Base-by-base conservation (phyloP, 768 basidiomycete species). In the Glaciozyma martinii region DNA sequence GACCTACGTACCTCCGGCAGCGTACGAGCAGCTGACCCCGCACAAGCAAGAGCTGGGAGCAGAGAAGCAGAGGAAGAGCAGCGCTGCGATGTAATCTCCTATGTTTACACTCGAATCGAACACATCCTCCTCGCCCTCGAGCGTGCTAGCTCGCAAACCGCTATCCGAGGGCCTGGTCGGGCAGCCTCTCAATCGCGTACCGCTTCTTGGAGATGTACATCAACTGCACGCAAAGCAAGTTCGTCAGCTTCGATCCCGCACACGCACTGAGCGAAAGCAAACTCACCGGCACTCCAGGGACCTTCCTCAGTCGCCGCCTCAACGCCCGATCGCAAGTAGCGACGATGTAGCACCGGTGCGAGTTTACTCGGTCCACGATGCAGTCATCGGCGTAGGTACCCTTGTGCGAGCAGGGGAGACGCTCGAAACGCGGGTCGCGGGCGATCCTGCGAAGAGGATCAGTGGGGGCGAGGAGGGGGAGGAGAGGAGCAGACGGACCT, bases 351-450 rank as follows among this genome's bases (percentile, higher is more conserved):
- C 93, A 97, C 75, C 90, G 89, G 79, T 93, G 90, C 12, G 92
- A 84, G 4, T 89, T 90, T 15, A 97, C 91, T 40, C 95, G 87
- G 75, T 98, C 90, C 23, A 99, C 89, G 27, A 99, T 83, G 76
- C 95, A 99, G 80, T 99, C 95, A 76, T 99, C 95, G 25, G 95
- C 95, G 74, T 99, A 99, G n/a, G 92, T 95, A 27, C 95, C 95
- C 6, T 84, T 80, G 76, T 99, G 95, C 44, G 88, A 85, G 77
- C 95, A 99, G 53, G 82, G 83, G 54, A 99, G 81, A 52, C 94
- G 86, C 75, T 99, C 95, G 73, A 99, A 98, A 56, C 95, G 84
- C 37, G 93, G 90, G 77, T 99, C 95, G 59, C 94, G 89, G 33
- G 95, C 95, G 60, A 98, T 88, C 40, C 94, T 97, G 74, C 23